phyloP scores from a whole-genome alignment of 768 basidiomycete genomes.

The Coprinopsis marcescibilis region DNA sequence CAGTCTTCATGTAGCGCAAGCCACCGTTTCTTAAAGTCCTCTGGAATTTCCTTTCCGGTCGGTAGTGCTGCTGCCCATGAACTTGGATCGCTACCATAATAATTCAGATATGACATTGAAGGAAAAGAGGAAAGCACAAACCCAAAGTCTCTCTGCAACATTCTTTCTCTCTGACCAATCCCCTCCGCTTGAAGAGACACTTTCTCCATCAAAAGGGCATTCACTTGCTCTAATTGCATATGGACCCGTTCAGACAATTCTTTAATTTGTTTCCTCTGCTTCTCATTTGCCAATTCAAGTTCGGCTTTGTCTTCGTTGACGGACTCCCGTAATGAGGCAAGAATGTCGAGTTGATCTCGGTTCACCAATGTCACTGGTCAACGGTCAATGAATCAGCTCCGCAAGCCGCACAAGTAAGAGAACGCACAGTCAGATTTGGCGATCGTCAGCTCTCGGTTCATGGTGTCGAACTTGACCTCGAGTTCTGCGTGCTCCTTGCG shows the following conservation, averaged over 20 bases:
- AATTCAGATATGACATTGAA: background rate
- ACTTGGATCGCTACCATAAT: background rate
- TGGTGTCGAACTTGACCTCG: conserved; percentile 59
- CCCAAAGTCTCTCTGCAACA: conserved; percentile 84
- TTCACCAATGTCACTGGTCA: conserved; percentile 78
- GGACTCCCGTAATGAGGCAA: conserved; percentile 78
- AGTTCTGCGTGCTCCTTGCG: conserved; percentile 65
- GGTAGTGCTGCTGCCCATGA: conserved; percentile 39
- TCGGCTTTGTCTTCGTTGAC: conserved; percentile 82
- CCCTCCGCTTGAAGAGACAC: conserved; percentile 85
- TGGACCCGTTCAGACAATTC: conserved; percentile 77
- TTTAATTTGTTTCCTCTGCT: conserved; percentile 59
- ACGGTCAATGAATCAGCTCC: conserved; percentile 7
- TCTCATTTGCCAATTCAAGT: conserved; percentile 63
- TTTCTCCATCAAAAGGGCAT: conserved; percentile 83
- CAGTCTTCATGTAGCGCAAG: conserved; percentile 77
- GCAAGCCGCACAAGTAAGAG: background rate
- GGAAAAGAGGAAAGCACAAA: conserved; percentile 23
- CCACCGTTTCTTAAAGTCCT: conserved; percentile 73
- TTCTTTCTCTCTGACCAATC: conserved; percentile 82
- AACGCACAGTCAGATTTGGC: conserved; percentile 80
- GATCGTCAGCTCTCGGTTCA: conserved; percentile 66
- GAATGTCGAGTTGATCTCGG: conserved; percentile 90
- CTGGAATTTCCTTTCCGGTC: conserved; percentile 67
- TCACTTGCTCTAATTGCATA: conserved; percentile 89